Conservation (phyloP, 441 rosid species). For the Dalechampia spathulata region DNA sequence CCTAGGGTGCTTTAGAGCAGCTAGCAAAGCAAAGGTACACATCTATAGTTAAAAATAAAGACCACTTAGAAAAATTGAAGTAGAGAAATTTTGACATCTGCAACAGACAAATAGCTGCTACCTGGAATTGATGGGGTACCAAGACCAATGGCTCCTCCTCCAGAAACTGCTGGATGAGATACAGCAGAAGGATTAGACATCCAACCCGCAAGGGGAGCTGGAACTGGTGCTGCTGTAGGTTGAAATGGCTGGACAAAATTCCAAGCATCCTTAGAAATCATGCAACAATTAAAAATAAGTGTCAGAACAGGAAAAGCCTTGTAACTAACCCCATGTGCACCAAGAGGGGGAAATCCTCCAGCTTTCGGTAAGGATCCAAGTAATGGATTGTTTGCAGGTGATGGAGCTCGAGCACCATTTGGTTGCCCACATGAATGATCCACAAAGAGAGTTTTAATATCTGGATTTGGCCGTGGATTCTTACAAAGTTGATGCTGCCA, state of each 20-base stretch:
- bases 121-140: slow-evolving; percentile 86
- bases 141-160: slow-evolving; percentile 81
- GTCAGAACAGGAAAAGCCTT: background rate
- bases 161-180: slow-evolving; percentile 82
- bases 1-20: slow-evolving; percentile 94
- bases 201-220: slow-evolving; percentile 94
- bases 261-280: slow-evolving; percentile 24
- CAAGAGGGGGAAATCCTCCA: slow-evolving; percentile 88
- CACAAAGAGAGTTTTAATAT: slow-evolving; percentile 91
- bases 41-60: slow-evolving; percentile 8
- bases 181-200: slow-evolving; percentile 89
- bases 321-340: slow-evolving; percentile 83
- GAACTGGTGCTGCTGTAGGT: slow-evolving; percentile 68
- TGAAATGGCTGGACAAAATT: slow-evolving; percentile 77
- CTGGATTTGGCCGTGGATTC: slow-evolving; percentile 94
- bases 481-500: slow-evolving; percentile 99
- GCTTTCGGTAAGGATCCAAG: slow-evolving; percentile 89
- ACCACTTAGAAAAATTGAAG: background rate
- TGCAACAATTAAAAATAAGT: slow-evolving; percentile 1
- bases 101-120: slow-evolving; percentile 18
- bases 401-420: slow-evolving; percentile 93
- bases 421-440: slow-evolving; percentile 96
- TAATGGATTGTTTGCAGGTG: slow-evolving; percentile 78
- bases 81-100: slow-evolving; percentile 3
- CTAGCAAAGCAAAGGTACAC: slow-evolving; percentile 33